phyloP scores from a whole-genome alignment of 2,329 filamentous ascomycete genomes.

The Fusarium oligoseptatum region DNA sequence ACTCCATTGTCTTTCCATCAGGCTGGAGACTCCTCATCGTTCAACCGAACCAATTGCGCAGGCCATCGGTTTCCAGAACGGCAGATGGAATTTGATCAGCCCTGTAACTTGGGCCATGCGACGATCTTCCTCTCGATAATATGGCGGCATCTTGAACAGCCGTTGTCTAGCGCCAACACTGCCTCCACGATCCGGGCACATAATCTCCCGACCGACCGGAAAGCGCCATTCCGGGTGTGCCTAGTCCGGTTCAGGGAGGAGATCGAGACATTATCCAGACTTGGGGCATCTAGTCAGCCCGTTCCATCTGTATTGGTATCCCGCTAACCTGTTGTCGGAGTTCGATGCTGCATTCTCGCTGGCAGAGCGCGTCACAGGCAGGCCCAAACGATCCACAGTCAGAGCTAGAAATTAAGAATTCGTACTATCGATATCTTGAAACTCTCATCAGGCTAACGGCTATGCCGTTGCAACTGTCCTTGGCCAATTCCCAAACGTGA shows the following conservation, averaged over 20 bases:
- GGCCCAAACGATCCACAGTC: background rate
- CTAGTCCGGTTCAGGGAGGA: background rate
- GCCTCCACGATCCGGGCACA: background rate
- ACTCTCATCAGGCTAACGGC: background rate
- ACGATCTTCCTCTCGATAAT: background rate
- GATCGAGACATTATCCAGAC: background rate
- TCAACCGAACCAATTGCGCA: background rate
- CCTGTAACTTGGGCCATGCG: background rate
- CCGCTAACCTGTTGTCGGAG: background rate
- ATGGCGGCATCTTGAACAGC: background rate
- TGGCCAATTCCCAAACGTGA: slow-evolving; percentile 60
- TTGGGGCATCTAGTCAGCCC: background rate
- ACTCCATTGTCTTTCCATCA: background rate
- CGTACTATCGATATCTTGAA: background rate
- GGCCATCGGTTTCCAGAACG: background rate
- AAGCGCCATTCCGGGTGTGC: background rate
- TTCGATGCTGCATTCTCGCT: background rate
- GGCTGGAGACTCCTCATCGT: background rate
- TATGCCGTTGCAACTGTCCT: slow-evolving; percentile 14
- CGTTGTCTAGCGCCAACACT: background rate
- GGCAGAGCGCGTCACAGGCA: background rate
- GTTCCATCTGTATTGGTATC: background rate
- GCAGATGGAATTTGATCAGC: background rate
- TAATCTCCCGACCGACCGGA: background rate
- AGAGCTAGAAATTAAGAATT: background rate